Evolutionary conservation across 1,284 basidiomycete species (phyloP).

Genomic region (Microbotryomycetes sp.): DNA sequence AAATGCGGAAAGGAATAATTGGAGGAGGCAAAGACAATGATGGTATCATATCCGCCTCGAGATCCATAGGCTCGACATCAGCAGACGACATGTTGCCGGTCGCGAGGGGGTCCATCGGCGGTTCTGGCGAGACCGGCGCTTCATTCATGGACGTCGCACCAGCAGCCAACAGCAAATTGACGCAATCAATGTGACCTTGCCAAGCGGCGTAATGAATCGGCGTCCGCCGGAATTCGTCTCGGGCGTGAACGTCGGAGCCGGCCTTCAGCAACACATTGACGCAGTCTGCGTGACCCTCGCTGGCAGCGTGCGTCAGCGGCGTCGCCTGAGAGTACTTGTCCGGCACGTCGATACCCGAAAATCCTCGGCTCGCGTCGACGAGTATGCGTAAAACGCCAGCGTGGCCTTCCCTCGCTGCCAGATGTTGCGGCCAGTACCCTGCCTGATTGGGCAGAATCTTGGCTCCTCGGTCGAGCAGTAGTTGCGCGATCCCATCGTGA

Average conservation of each 20-base stretch:
- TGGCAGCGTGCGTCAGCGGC: conserved; percentile 89
- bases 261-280: conserved; percentile 70
- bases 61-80: conserved; percentile 33
- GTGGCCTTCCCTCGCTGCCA: conserved; percentile 96
- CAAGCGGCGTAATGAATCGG: conserved; percentile 95
- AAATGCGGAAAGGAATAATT: conserved; percentile 90
- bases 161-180: conserved; percentile 62
- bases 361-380: conserved; percentile 52
- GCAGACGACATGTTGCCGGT: conserved; percentile 24
- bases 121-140: not conserved
- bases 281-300: conserved; percentile 73
- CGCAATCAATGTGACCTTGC: conserved; percentile 82
- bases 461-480: conserved; percentile 71
- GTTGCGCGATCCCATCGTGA: conserved; percentile 70
- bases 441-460: conserved; percentile 79
- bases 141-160: conserved; percentile 36
- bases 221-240: conserved; percentile 78
- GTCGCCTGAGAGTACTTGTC: conserved; percentile 99
- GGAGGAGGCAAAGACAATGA: conserved; percentile 90
- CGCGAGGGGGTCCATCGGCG: not conserved
- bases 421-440: conserved; percentile 91
- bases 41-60: conserved; percentile 74
- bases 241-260: conserved; percentile 62
- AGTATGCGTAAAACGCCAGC: conserved; percentile 72
- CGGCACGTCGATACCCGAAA: conserved; percentile 61